Evolutionary conservation across 164 flowering plant genomes (phyloP), one percentile per base, ranked within the genome.

Genomic region (Berberis vulgaris): DNA sequence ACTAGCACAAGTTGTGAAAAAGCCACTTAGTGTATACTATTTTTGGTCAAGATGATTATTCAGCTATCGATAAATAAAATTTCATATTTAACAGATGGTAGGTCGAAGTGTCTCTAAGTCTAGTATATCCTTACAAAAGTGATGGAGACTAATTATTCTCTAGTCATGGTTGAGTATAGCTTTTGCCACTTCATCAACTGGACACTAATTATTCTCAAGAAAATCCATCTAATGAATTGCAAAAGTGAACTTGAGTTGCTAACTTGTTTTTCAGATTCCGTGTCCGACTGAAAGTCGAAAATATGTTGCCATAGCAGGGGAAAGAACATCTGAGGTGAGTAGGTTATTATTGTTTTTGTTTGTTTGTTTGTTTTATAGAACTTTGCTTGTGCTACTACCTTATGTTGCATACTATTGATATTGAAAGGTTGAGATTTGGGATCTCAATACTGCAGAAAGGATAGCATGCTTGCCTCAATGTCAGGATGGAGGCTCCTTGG

Each of bases 381-480:
- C 26, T 63, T 67, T 45, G 54, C 41, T 53, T 64, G 58, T 59
- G 50, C 49, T 7, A 40, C 60, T 75, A 2, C 53, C 59, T 50
- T 67, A 57, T 58, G 11, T 8, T 69, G 43, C 45, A 60, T 61
- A 58, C 57, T 41, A 68, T 67, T 76, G 59, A 47, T 68, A 46
- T 66, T 61, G 47, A 56, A 78, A 88, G 97, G 84, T 91, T 72
- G 95, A 94, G 75, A 82, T 94, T 73, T 91, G 96, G 97, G 96
- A 94, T 80, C 83, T 91, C 50, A 74, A 80, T 60, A 71, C 79
- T 73, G 89, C 81, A 49, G 79, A 81, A 76, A 86, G 75, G 74
- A 49, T 80, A 53, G 69, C 71, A 67, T 63, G 71, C 49, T 67
- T 94, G 66, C 79, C 86, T 74, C 76, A 72, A 57, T 69, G 13